Evolutionary conservation across 2,329 filamentous ascomycete genomes (phyloP).

Genomic region (Pseudocercospora crystallina): DNA sequence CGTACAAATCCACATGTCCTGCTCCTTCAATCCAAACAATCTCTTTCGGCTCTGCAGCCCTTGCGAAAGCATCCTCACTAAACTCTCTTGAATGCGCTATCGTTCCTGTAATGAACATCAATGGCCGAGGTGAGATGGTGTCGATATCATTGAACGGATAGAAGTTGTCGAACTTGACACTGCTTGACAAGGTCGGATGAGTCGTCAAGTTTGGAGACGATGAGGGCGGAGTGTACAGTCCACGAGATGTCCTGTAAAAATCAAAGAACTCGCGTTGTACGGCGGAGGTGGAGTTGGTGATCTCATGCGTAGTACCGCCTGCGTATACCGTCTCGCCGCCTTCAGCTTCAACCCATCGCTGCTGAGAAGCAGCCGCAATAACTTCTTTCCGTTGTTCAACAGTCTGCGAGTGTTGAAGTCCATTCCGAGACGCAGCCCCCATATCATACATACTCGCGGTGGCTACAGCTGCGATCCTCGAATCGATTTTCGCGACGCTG

Average conservation of each 20-base stretch:
- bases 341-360: neutral
- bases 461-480: conserved; percentile 8
- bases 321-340: neutral
- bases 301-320: conserved; percentile 5
- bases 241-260: conserved; percentile 13
- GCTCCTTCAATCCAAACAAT: conserved; percentile 7
- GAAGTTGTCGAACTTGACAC: conserved; percentile 12
- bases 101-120: conserved; percentile 10
- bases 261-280: conserved; percentile 11
- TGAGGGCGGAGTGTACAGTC: conserved; percentile 2
- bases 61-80: conserved; percentile 11
- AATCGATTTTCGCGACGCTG: conserved; percentile 12
- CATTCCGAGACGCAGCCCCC: conserved; percentile 7
- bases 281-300: neutral
- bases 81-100: conserved; percentile 11
- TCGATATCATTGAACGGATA: conserved; percentile 16
- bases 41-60: conserved; percentile 13
- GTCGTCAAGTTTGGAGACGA: conserved; percentile 9
- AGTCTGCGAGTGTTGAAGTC: conserved; percentile 1
- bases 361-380: neutral
- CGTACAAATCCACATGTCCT: conserved; percentile 11
- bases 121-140: conserved; percentile 12
- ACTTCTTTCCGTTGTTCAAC: neutral
- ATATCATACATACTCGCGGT: conserved; percentile 17
- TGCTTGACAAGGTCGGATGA: neutral